Evolutionary conservation across 495 filamentous ascomycete species (phyloP), one percentile per base, ranked within the genome.

Genomic region (Acidiella bohemica): DNA sequence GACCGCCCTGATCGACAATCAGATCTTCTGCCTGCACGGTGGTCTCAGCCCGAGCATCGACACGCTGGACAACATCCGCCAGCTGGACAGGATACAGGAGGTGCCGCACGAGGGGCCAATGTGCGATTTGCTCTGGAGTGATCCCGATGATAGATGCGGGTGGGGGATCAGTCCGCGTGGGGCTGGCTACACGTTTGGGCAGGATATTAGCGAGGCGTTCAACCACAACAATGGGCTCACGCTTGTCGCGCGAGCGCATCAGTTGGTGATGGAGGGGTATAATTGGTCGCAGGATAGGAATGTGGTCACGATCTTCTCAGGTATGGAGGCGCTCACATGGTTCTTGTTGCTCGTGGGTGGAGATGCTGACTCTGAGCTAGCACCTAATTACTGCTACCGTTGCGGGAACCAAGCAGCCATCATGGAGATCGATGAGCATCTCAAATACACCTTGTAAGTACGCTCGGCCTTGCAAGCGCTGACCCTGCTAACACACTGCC

Each of bases 161-260:
- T 97, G 90, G 90, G 90, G 90, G 33, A 97, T 97, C 58, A 90
- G 82, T 42, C 90, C 90, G 44, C 76, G 90, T 63, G 90, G 90
- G 63, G 90, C 90, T 47, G 90, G 90, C 39, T 97, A 97, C 66
- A 97, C 90, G 23, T 97, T 97, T 62, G 90, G 90, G 45, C 90
- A 97, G 67, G 90, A 97, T 60, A 97, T 97, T 53, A 95, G 88
- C 8, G 90, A 97, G 66, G 90, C 90, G 3, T 97, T 97, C 71
- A 97, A 97, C 65, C 90, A 97, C 63, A 97, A 97, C 71, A 97
- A 97, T 53, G 90, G 90, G 37, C 68, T 97, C 67, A 96, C 90
- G 44, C 71, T 96, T 37, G 84, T 96, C 47, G 88, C 88, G 42
- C 71, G 87, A 53, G 87, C 87, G 17, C 87, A 95, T 69, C 87